Percentiles rank a stretch among this genome's conserved stretches.
These are phyloP conservation scores for Voacanga thouarsii DNA, from an alignment of 257 asterid species.

Conservation along the genomic window DNA sequence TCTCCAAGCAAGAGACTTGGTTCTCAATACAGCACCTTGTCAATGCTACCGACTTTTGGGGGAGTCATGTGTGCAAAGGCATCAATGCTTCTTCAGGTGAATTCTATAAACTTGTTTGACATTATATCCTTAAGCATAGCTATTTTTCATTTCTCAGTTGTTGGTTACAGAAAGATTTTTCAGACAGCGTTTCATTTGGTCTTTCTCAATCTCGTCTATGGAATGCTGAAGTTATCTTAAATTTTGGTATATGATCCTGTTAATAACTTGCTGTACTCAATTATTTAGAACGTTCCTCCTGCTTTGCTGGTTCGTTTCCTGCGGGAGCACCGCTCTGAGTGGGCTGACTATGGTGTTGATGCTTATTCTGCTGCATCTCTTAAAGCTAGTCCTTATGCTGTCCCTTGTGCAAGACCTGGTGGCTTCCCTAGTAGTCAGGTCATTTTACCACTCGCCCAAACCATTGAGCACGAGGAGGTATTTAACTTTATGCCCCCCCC, in stretches of 20 bases:
- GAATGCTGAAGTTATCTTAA: not conserved
- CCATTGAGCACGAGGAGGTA: slow-evolving; percentile 89
- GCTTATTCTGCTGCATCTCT: slow-evolving; percentile 79
- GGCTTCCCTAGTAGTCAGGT: slow-evolving; percentile 72
- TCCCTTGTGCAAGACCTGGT: slow-evolving; percentile 66
- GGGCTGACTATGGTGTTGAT: slow-evolving; percentile 89
- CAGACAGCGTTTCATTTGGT: not conserved
- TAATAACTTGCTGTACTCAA: slow-evolving; percentile 3
- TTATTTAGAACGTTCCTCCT: slow-evolving; percentile 71
- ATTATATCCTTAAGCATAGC: not conserved
- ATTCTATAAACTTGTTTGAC: not conserved
- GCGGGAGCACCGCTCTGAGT: slow-evolving; percentile 87
- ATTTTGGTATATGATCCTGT: not conserved
- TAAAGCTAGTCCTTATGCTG: slow-evolving; percentile 59
- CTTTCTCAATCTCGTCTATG: not conserved
- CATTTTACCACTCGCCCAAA: slow-evolving; percentile 76
- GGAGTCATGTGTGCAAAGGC: slow-evolving; percentile 95
- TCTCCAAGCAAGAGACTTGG: slow-evolving; percentile 81
- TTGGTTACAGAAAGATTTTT: not conserved
- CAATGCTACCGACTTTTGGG: slow-evolving; percentile 72
- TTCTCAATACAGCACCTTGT: slow-evolving; percentile 55
- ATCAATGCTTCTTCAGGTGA: slow-evolving; percentile 95
- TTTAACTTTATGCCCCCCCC: not conserved
- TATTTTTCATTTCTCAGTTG: not conserved
- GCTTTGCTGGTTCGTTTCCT: slow-evolving; percentile 79